Conservation (phyloP, 169 alveolate genomes). For the Prorocentrum cordatum region DNA sequence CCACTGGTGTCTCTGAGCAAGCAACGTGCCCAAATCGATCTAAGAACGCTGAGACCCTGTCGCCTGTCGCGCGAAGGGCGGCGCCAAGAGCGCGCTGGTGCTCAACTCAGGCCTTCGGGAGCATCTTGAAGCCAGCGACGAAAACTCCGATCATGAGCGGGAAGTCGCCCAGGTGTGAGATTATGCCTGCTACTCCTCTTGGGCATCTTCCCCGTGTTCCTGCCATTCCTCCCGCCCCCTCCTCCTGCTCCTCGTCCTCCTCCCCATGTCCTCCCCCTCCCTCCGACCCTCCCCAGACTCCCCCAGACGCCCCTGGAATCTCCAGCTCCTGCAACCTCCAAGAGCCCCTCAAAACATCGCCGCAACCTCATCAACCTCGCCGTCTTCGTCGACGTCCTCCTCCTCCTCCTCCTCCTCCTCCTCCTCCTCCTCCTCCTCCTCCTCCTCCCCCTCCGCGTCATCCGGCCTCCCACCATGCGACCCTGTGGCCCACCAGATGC, state of each 20-base stretch:
- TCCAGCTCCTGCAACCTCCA: too few species aligned
- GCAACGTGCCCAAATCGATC: too few species aligned
- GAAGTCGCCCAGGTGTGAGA: constrained; percentile 20
- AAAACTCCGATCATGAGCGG: constrained; percentile 14
- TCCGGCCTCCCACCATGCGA: constrained; percentile 3
- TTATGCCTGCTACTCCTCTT: background rate
- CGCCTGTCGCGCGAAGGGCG: too few species aligned
- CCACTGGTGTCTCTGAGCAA: too few species aligned
- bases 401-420: background rate
- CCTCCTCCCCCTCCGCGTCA: background rate
- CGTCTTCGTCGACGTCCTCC: background rate
- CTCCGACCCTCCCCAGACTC: background rate
- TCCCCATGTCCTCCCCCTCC: too few species aligned
- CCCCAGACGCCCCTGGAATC: background rate
- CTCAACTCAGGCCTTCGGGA: too few species aligned
- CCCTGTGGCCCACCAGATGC: constrained; percentile 17
- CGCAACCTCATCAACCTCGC: too few species aligned
- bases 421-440: background rate
- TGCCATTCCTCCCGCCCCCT: background rate
- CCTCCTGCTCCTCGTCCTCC: too few species aligned
- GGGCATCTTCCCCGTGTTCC: background rate
- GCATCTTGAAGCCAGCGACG: too few species aligned
- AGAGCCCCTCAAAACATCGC: background rate
- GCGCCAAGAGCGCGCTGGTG: too few species aligned
- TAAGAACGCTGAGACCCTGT: too few species aligned